Base-by-base conservation (phyloP, 345 rosid genomes). In the Gossypium bickii region DNA sequence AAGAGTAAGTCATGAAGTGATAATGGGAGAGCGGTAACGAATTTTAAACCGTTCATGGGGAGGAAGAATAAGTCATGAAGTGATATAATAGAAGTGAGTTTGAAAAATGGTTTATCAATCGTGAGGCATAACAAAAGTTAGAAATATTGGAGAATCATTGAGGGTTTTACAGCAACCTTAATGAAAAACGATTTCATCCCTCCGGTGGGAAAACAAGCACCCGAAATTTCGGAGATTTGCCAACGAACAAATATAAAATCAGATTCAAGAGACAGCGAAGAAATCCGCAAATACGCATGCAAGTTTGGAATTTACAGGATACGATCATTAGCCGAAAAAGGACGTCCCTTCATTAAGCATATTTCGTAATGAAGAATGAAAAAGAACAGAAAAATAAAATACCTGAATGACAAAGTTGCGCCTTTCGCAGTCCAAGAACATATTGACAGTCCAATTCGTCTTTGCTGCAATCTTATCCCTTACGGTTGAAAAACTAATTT, bases 401-500 rank as follows among this genome's bases (percentile, higher is more conserved):
- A 96, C 98, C 99, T 96, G 99, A 80, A 90, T 87, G 2, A 96
- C 99, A 71, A 96, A 96, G 80, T 96, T 92, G 47, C 99, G 92
- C 81, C 98, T 85, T 86, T 96, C 97, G 25, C 99, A 96, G 83
- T 93, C 99, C 80, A 86, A 85, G 79, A 96, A 93, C 98, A 93
- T 96, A 74, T 90, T 87, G 59, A 89, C 80, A 12, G 88, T 92
- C 97, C 98, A 93, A 79, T 89, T 87, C 43, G 97, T 89, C 81
- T 86, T 88, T 24, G 87, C 90, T 2, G 72, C 78, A 24, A 96
- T 82, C 85, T 90, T 92, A 82, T 96, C 99, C 88, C 99, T 85
- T 70, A 93, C 97, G 0, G 85, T 93, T 70, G 98, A 88, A 80
- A 93, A 96, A 86, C 98, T 93, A 73, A 96, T 83, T 83, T 96